Conservation (phyloP, 805 yeast genomes). For the Saturnispora zaruensis region DNA sequence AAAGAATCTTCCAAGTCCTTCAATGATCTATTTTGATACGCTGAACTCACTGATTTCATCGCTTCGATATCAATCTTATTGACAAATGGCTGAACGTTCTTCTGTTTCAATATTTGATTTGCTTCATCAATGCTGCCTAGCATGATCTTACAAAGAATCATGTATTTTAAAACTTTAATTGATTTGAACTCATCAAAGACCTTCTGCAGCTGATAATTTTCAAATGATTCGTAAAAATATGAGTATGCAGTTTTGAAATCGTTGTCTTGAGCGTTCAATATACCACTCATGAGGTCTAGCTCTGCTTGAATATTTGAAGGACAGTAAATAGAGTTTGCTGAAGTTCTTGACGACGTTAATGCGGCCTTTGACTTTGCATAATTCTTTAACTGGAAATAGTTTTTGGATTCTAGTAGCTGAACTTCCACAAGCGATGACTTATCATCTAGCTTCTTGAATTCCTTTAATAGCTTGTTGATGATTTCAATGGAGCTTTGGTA, state of each 20-base stretch:
- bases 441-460: slow-evolving; percentile 91
- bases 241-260: slow-evolving; percentile 95
- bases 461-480: slow-evolving; percentile 63
- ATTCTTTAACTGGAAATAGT: slow-evolving; percentile 85
- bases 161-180: slow-evolving; percentile 76
- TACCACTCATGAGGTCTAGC: slow-evolving; percentile 90
- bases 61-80: slow-evolving; percentile 87
- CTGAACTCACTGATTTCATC: slow-evolving; percentile 86
- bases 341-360: slow-evolving; percentile 88
- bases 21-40: slow-evolving; percentile 82
- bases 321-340: slow-evolving; percentile 94
- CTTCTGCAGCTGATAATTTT: slow-evolving; percentile 56
- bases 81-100: slow-evolving; percentile 32
- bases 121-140: slow-evolving; percentile 79
- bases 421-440: slow-evolving; percentile 93
- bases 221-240: slow-evolving; percentile 91
- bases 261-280: slow-evolving; percentile 91
- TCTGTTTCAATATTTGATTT: slow-evolving; percentile 65
- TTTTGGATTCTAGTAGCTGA: slow-evolving; percentile 82
- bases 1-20: slow-evolving; percentile 86
- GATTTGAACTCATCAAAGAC: slow-evolving; percentile 28
- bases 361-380: slow-evolving; percentile 88
- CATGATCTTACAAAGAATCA: slow-evolving; percentile 92
- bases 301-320: slow-evolving; percentile 93
- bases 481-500: slow-evolving; percentile 66